Conservation (phyloP, 495 filamentous ascomycete species). For the Coniosporium apollinis region DNA sequence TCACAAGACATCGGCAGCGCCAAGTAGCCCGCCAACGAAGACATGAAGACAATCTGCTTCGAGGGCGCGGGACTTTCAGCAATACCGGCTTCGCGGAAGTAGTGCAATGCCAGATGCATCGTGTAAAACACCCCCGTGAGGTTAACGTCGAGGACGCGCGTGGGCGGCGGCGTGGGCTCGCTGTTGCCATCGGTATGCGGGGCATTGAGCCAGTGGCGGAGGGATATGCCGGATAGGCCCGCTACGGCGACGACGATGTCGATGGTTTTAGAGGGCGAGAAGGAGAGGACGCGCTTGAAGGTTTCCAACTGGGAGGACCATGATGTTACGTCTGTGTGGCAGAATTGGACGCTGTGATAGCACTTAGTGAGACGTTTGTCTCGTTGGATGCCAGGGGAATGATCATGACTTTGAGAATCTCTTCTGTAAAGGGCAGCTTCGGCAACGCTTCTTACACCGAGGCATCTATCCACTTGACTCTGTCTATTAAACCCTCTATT, state of each 20-base stretch:
- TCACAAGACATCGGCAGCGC: neutral
- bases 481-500: too few species aligned
- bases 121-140: neutral
- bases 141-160: neutral
- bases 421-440: too few species aligned
- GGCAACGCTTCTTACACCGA: too few species aligned
- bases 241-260: neutral
- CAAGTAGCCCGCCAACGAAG: neutral
- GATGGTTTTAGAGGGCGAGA: neutral
- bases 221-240: neutral
- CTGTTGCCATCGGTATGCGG: neutral
- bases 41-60: neutral
- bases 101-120: neutral
- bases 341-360: neutral
- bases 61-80: neutral
- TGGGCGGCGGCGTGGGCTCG: neutral
- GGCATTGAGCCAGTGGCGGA: neutral
- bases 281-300: neutral
- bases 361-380: too few species aligned
- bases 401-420: too few species aligned
- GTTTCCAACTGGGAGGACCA: neutral
- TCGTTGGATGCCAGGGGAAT: too few species aligned
- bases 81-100: neutral
- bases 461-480: too few species aligned
- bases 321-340: neutral